Base-by-base conservation (phyloP, 2,329 filamentous ascomycete species). In the Tricladium varicosporioides region DNA sequence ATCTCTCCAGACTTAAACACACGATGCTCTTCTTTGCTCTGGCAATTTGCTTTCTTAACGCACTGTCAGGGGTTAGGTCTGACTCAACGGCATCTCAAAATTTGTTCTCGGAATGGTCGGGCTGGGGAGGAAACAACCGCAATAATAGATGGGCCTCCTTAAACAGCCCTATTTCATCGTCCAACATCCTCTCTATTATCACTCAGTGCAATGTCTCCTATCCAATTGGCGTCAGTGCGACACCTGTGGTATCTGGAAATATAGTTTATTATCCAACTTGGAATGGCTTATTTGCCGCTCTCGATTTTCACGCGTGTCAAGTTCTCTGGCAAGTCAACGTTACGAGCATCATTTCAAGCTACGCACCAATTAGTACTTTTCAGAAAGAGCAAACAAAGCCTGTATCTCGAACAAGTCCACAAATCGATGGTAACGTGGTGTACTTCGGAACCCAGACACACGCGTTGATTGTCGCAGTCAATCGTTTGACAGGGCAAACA, bases 231-330 rank as follows among this genome's bases (percentile, higher is more conserved):
- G 32, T 60, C 54, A 60, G 58, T 48, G 54, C 54, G n/a, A 54
- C 58, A 7, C 58, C 58, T 9, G 43, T 54, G 15, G 42, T 57
- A n/a, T 36, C 18, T 43, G 54, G 47, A 33, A 45, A 57, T 48
- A 50, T 44, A 22, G 58, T 43, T 3, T 73, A 70, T 56, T 73
- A 63, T 54, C 69, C 70, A 2, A 70, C 69, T 18, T 70, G 67
- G 66, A 64, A 63, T 52, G 71, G 70, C 53, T 56, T 62, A 5
- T 61, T 72, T 48, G 63, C 68, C n/a, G 70, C 71, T 5, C 61
- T 72, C 22, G 60, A 72, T 59, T 72, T 69, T 58, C 55, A 42
- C 14, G 53, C 54, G 8, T 72, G 71, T 59, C 19, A 54, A 27
- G 52, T 60, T 11, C 40, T 62, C 5, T 73, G 70, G 71, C 46